These are phyloP conservation scores for Talaromyces sp. DNA, from an alignment of 2,329 filamentous ascomycete species.

Conservation along the genomic window DNA sequence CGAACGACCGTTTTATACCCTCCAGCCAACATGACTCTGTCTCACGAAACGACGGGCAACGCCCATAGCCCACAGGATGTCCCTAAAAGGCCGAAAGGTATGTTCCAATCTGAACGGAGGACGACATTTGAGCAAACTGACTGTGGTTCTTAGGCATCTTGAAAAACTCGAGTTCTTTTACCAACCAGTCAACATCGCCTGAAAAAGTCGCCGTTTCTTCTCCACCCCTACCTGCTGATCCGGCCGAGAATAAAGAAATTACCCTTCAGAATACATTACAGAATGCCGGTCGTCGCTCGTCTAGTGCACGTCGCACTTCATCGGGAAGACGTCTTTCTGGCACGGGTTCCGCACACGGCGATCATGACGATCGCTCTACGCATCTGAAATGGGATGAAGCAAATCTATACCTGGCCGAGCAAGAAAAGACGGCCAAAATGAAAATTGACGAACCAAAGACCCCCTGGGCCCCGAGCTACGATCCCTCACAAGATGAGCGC, in stretches of 20 bases:
- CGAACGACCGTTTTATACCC: neutral
- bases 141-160: conserved; percentile 66
- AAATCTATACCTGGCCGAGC: conserved; percentile 94
- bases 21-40: conserved; percentile 12
- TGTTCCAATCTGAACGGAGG: conserved; percentile 14
- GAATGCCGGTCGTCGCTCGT: conserved; percentile 85
- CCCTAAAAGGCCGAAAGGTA: conserved; percentile 40
- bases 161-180: conserved; percentile 71
- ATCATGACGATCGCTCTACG: conserved; percentile 60
- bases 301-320: conserved; percentile 62
- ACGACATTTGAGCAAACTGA: neutral
- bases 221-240: conserved; percentile 34
- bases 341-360: conserved; percentile 35
- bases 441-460: conserved; percentile 99
- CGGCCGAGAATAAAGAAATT: conserved; percentile 68
- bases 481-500: conserved; percentile 67
- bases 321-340: conserved; percentile 66
- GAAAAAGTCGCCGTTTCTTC: conserved; percentile 30
- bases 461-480: conserved; percentile 87
- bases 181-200: conserved; percentile 46
- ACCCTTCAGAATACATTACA: conserved; percentile 90
- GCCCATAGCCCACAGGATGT: conserved; percentile 27
- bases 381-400: conserved; percentile 98
- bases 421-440: conserved; percentile 93
- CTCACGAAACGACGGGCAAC: conserved; percentile 10